Conservation (phyloP, 2,329 filamentous ascomycete species). For the Pseudogymnoascus sp. region DNA sequence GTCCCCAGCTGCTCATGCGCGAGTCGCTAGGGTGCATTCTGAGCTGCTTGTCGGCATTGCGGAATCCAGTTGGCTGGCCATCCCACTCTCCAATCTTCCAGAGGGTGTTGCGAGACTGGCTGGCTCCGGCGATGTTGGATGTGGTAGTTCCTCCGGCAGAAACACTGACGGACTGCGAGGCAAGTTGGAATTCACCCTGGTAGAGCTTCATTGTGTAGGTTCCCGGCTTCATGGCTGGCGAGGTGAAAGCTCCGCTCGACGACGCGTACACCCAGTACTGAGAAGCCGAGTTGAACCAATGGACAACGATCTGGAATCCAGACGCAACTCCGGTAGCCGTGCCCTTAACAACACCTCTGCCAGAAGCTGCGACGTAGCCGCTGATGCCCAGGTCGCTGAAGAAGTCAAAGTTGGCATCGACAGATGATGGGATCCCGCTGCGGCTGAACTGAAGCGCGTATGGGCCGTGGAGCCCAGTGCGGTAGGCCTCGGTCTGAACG, state of each 20-base stretch:
- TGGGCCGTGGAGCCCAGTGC: constrained; percentile 56
- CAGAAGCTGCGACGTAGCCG: constrained; percentile 47
- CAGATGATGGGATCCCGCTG: constrained; percentile 40
- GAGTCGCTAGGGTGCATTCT: constrained; percentile 60
- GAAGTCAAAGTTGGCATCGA: constrained; percentile 44
- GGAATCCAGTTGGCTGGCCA: constrained; percentile 54
- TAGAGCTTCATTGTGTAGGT: constrained; percentile 62
- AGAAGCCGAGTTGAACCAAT: constrained; percentile 54
- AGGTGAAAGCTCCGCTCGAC: constrained; percentile 48
- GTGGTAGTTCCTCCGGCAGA: constrained; percentile 39
- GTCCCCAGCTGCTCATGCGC: constrained; percentile 53
- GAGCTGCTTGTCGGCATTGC: constrained; percentile 57
- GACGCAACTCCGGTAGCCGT: constrained; percentile 48
- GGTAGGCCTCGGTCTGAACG: constrained; percentile 50
- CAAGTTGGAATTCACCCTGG: constrained; percentile 48
- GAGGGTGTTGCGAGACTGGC: constrained; percentile 41
- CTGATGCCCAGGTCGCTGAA: constrained; percentile 48
- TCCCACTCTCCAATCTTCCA: constrained; percentile 60
- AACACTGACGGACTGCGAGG: constrained; percentile 40
- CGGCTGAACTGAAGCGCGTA: constrained; percentile 54
- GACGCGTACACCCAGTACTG: constrained; percentile 58
- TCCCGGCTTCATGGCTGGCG: constrained; percentile 57
- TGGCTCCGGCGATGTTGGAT: constrained; percentile 41
- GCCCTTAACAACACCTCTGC: constrained; percentile 51
- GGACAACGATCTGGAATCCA: constrained; percentile 47